A percentile compares a stretch with the other conserved stretches of the same genome.
phyloP scores from a whole-genome alignment of 768 basidiomycete genomes.

The Nevesoporus exiguus region DNA sequence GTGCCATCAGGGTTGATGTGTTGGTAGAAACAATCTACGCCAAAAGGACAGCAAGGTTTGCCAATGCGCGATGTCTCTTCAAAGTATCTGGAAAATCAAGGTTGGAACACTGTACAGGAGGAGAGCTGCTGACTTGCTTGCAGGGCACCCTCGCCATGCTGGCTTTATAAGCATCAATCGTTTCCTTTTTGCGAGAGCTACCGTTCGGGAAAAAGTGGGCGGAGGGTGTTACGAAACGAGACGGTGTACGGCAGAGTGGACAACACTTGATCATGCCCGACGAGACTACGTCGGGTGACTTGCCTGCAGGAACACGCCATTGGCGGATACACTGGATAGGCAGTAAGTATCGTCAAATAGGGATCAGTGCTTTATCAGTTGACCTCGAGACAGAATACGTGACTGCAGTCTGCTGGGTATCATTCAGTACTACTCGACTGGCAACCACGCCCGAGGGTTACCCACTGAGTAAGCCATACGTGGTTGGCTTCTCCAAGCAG shows the following conservation, averaged over 20 bases:
- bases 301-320: constrained; percentile 66
- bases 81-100: constrained; percentile 51
- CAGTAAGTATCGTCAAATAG: constrained; percentile 4
- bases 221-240: constrained; percentile 71
- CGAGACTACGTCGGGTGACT: constrained; percentile 45
- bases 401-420: constrained; percentile 61
- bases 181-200: constrained; percentile 48
- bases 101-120: neutral
- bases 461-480: constrained; percentile 67
- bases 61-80: constrained; percentile 42
- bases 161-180: constrained; percentile 57
- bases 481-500: constrained; percentile 68
- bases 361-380: constrained; percentile 11
- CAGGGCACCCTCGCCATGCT: constrained; percentile 74
- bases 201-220: constrained; percentile 60
- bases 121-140: constrained; percentile 40
- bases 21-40: constrained; percentile 77
- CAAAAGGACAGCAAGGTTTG: constrained; percentile 70
- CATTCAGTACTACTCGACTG: constrained; percentile 6
- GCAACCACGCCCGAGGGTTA: neutral
- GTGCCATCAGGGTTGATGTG: constrained; percentile 69
- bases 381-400: constrained; percentile 74
- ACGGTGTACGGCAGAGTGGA: constrained; percentile 68
- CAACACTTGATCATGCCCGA: constrained; percentile 71
- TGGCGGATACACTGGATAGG: constrained; percentile 64